Conservation (phyloP, 1,139 yeast species). For the Scheffersomyces lignicola region DNA sequence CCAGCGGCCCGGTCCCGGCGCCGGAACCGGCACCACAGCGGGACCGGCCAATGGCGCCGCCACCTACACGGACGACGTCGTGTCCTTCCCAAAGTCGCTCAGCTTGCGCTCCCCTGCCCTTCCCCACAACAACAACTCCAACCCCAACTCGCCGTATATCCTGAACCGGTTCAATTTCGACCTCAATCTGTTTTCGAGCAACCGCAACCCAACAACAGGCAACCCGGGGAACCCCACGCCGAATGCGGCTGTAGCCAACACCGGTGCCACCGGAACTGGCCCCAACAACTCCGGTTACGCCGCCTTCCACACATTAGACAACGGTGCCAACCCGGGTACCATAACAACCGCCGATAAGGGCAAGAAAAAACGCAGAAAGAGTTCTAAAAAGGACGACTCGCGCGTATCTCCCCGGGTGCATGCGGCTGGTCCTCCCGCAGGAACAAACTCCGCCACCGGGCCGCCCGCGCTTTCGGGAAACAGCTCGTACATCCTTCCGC, state of each 20-base stretch:
- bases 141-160: slow-evolving; percentile 17
- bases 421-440: slow-evolving; percentile 9
- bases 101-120: slow-evolving; percentile 14
- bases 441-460: slow-evolving; percentile 6
- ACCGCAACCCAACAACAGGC: slow-evolving; percentile 8
- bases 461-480: slow-evolving; percentile 6
- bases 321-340: background rate
- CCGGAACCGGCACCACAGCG: slow-evolving; percentile 1
- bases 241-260: background rate
- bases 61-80: slow-evolving; percentile 4
- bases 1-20: slow-evolving; percentile 4
- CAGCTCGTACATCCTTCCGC: slow-evolving; percentile 18
- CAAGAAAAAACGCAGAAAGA: slow-evolving; percentile 3
- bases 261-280: too few species aligned
- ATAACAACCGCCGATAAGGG: background rate
- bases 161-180: slow-evolving; percentile 14
- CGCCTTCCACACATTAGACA: background rate
- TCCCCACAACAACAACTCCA: slow-evolving; percentile 9
- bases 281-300: background rate
- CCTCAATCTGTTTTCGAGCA: slow-evolving; percentile 12
- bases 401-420: slow-evolving; percentile 7
- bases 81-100: slow-evolving; percentile 10
- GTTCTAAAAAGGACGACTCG: slow-evolving; percentile 7
- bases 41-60: slow-evolving; percentile 3
- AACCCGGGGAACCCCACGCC: background rate